Base-by-base conservation (phyloP, 1,139 yeast species). In the Candida mesenterica region DNA sequence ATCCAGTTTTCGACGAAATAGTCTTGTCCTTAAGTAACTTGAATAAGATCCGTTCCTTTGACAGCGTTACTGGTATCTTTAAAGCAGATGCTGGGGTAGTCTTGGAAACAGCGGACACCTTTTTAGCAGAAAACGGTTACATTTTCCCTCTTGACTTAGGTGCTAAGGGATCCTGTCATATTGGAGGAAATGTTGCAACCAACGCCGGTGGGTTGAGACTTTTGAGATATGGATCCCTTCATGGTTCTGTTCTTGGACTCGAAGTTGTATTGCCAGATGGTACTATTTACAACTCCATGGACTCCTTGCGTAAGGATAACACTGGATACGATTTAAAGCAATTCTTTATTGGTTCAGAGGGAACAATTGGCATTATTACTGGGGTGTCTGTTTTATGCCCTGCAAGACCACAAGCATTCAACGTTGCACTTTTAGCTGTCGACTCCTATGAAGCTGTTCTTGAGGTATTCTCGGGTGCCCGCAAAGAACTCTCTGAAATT, bases 81-180 rank as follows among this genome's bases (percentile, higher is more conserved):
- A 89, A 88, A 52, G 79, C 82, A 41, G 97, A 90, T 57, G 92
- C 97, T 17, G 98, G 98, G 45, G 80, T 89, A 25, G 82, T 90
- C 38, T 69, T 90, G 52, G 97, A 90, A 59, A 77, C 69, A 45
- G 96, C 96, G 7, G 97, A 90, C 61, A 75, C 75, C 44, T 87
- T 61, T 54, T 66, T 92, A 41, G 81, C 84, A 15, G 95, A 88
- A 43, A 66, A 78, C 16, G 96, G 95, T 3, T 86, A 84, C 61
- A 85, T 90, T 38, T 90, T 90, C 74, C 98, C 98, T 16, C 70
- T 90, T 33, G 98, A 90, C 57, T 68, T 90, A 42, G 98, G 98
- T 36, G 97, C 98, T 31, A 90, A 90, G 64, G 98, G 98, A 13
- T 88, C 96, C 3, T 90, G 98, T 59, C 95, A 88, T 50, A 83